Conservation (phyloP, 2,329 filamentous ascomycete genomes). For the Akanthomyces dipterigenus region DNA sequence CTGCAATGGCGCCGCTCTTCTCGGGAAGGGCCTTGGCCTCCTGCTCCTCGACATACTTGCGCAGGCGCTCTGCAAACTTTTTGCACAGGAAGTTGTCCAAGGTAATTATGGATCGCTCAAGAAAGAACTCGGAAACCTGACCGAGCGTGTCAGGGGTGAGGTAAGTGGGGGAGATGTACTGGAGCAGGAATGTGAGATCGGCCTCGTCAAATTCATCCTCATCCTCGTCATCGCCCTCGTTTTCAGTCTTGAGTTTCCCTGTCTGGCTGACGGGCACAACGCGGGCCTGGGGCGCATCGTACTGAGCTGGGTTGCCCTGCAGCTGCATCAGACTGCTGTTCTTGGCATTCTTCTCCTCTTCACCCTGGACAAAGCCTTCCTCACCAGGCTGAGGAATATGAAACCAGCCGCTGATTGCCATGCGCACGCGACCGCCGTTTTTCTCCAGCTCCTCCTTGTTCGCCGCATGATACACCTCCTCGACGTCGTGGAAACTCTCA, state of each 20-base stretch:
- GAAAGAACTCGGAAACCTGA: constrained; percentile 71
- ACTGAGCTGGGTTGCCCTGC: constrained; percentile 83
- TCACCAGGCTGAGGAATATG: constrained; percentile 95
- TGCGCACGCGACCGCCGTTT: constrained; percentile 73
- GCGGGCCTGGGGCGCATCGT: constrained; percentile 68
- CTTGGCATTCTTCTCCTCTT: constrained; percentile 81
- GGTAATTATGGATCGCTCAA: constrained; percentile 76
- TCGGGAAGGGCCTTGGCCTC: constrained; percentile 45
- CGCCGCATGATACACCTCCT: constrained; percentile 81
- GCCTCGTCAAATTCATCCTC: constrained; percentile 61
- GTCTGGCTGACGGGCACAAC: constrained; percentile 41
- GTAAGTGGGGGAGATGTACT: constrained; percentile 85
- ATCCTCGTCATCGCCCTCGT: not conserved
- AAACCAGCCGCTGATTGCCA: constrained; percentile 99
- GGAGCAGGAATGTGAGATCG: constrained; percentile 83
- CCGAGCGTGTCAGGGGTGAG: constrained; percentile 87
- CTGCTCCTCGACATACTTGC: constrained; percentile 60
- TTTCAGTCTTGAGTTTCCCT: constrained; percentile 25
- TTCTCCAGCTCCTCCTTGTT: constrained; percentile 53
- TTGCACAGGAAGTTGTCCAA: constrained; percentile 71
- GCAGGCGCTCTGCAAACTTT: constrained; percentile 69
- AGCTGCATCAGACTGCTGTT: constrained; percentile 90
- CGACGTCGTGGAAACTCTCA: constrained; percentile 98
- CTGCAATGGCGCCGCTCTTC: constrained; percentile 50
- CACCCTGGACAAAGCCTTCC: constrained; percentile 79